Percentiles rank a stretch among this genome's conserved stretches.
These are phyloP conservation scores for Zizania palustris DNA, from an alignment of 202 grass and related monocot species.

Conservation along the genomic window DNA sequence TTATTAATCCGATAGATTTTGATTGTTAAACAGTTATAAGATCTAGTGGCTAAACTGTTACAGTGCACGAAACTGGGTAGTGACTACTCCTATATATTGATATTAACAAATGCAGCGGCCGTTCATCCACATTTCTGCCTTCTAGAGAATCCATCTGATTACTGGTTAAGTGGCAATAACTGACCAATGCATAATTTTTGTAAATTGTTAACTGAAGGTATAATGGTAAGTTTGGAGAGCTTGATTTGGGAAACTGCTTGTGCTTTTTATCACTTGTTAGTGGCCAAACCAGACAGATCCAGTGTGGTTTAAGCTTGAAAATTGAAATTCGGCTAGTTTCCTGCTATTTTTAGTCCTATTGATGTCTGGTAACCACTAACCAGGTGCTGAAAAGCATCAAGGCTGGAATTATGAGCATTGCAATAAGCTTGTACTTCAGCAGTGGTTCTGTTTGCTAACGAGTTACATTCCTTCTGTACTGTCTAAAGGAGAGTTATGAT, in stretches of 20 bases:
- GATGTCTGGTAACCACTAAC: background rate
- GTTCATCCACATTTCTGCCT: background rate
- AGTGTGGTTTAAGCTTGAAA: background rate
- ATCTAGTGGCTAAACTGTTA: background rate
- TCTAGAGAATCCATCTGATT: background rate
- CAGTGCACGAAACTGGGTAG: background rate
- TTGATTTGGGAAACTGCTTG: background rate
- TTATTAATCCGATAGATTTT: background rate
- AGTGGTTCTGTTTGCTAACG: slow-evolving; percentile 29
- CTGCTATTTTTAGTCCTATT: slow-evolving; percentile 13
- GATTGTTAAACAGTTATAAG: background rate
- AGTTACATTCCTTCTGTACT: slow-evolving; percentile 4
- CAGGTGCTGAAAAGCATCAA: background rate
- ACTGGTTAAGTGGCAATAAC: background rate
- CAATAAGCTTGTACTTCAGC: slow-evolving; percentile 5
- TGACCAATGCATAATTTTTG: background rate
- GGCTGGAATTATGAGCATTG: background rate
- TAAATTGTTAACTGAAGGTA: background rate
- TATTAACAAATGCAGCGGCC: slow-evolving; percentile 6
- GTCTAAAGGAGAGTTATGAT: slow-evolving; percentile 52
- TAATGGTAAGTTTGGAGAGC: background rate
- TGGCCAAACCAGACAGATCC: background rate
- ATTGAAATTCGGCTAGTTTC: background rate
- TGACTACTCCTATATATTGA: background rate
- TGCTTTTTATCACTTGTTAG: background rate